Conservation (phyloP, 2,329 filamentous ascomycete species). For the Trichoderma endophyticum region DNA sequence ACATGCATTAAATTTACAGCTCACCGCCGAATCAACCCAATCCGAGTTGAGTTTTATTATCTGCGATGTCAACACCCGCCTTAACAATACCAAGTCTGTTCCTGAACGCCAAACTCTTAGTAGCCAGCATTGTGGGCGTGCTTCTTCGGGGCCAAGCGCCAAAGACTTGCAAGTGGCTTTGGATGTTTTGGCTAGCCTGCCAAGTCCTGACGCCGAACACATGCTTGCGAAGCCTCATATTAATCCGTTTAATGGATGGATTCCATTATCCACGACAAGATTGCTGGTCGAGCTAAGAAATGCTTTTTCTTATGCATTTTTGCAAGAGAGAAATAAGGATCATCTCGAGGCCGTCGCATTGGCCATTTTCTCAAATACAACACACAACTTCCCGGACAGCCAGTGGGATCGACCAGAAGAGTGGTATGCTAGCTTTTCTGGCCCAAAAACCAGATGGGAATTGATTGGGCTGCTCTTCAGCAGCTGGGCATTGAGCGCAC, state of each 20-base stretch:
- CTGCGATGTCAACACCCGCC: not conserved
- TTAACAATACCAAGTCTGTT: not conserved
- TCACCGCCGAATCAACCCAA: not conserved
- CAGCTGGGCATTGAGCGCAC: not conserved
- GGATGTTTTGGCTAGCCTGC: not conserved
- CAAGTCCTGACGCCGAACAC: not conserved
- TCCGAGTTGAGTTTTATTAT: not conserved
- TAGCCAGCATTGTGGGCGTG: not conserved
- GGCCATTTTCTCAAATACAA: not conserved
- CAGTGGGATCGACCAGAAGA: not conserved
- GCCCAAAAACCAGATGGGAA: not conserved
- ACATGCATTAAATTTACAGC: not conserved
- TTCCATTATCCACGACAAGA: not conserved
- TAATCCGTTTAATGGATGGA: not conserved
- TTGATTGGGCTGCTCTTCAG: conserved; percentile 1
- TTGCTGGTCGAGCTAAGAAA: not conserved
- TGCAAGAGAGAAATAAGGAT: not conserved
- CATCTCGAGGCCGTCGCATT: not conserved
- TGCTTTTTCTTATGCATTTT: not conserved
- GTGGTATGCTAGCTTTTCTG: not conserved
- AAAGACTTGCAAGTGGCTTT: not conserved
- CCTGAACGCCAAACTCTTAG: not conserved
- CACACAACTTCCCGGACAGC: not conserved
- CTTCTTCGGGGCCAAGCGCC: not conserved
- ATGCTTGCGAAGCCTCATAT: not conserved